Evolutionary conservation across 2,329 filamentous ascomycete species (phyloP).

Genomic region (Neopestalotiopsis sp.): DNA sequence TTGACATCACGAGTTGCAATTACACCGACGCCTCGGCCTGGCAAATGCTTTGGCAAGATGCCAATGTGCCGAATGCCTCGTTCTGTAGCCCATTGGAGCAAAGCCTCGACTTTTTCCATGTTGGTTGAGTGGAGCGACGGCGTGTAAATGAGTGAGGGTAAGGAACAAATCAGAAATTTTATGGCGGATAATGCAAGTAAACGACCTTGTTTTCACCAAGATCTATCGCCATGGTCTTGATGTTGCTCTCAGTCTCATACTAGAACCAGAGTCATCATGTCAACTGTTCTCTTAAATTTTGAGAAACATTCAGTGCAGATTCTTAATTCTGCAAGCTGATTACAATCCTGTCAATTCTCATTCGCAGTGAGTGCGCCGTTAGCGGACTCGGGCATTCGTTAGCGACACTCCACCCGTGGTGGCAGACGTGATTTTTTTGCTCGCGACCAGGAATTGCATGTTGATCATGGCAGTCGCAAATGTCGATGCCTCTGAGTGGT

Average conservation of each 20-base stretch:
- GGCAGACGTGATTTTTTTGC: neutral
- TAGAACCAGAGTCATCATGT: neutral
- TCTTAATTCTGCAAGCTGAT: neutral
- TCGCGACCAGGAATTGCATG: neutral
- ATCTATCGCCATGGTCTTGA: neutral
- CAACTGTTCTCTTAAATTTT: neutral
- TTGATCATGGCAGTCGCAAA: neutral
- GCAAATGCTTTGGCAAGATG: slow-evolving; percentile 69
- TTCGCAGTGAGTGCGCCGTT: neutral
- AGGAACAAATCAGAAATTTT: neutral
- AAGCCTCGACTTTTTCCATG: slow-evolving; percentile 47
- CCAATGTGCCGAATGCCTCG: slow-evolving; percentile 72
- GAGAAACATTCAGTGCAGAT: too few relatives aligned
- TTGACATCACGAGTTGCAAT: slow-evolving; percentile 71
- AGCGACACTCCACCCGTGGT: neutral
- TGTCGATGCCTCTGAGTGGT: neutral
- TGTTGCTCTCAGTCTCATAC: neutral
- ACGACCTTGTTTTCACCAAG: neutral
- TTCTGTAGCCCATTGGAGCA: slow-evolving; percentile 70
- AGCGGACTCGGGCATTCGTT: neutral
- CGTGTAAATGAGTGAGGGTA: neutral
- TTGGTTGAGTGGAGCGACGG: neutral
- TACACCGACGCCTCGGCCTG: slow-evolving; percentile 79
- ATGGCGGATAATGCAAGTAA: slow-evolving; percentile 8
- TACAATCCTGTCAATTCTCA: neutral